Base-by-base conservation (phyloP, 2,329 filamentous ascomycete species). In the Zymoseptoria ardabiliae region DNA sequence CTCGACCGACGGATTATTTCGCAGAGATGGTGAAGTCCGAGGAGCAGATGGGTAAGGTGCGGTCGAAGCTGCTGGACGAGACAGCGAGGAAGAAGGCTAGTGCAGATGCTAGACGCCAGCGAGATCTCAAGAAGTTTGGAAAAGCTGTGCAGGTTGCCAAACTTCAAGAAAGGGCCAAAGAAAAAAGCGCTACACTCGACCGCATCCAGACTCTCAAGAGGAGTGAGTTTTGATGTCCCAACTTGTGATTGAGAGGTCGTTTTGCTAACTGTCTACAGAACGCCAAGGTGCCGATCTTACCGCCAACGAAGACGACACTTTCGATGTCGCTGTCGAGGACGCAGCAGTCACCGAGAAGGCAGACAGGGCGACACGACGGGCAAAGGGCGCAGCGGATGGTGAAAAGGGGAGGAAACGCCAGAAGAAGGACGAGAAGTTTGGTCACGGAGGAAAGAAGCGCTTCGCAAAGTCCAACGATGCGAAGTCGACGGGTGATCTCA, bases 21-120 rank as follows among this genome's bases (percentile, higher is more conserved):
- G 94, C 94, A 51, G 94, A 99, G 81, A 99, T 97, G 92, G 87
- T 97, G 70, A 97, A 97, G 84, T 90, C 88, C 70, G 94, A 99
- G 73, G 93, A 95, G 70, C 94, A 97, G 76, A 99, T 99, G 94
- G 90, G 90, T 73, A 92, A 90, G 81, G 90, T 99, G 73, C 95
- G 95, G 81, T 85, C 87, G 71, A 96, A 95, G 82, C 80, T 97
- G 70, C 83, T 96, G 63, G 92, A 97, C 70, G 91, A 95, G 71
- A 94, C 93, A 0, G 90, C 93, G 10, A 82, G 85, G 62, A 96
- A 96, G 82, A 96, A 96, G 80, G 93, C 94, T 0, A 84, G 91
- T 25, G 86, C 89, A 22, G 94, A 99, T 76, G 94, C 94, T 6
- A 85, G 91, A 73, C 91, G 91, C 78, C 87, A 93, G 79, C 83